A percentile compares a stretch with the other conserved stretches of the same genome.
These are phyloP conservation scores for Trichophyton rubrum DNA, from an alignment of 2,329 filamentous ascomycete genomes.

Conservation along the genomic window DNA sequence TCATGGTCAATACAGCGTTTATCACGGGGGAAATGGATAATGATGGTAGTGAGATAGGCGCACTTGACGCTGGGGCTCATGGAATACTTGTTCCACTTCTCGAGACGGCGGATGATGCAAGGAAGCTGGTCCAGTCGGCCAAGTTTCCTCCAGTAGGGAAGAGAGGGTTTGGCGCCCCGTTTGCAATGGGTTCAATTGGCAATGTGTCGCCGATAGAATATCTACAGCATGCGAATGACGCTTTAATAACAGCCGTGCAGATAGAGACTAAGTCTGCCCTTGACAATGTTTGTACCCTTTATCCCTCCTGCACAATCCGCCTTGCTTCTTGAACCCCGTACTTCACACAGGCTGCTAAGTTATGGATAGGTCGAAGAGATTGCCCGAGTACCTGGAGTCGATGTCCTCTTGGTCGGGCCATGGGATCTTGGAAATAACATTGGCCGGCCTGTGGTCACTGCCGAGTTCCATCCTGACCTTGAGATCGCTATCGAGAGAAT, in stretches of 20 bases:
- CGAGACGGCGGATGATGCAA: conserved; percentile 42
- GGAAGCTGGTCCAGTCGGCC: conserved; percentile 38
- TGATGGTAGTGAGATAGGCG: conserved; percentile 24
- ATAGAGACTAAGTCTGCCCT: conserved; percentile 33
- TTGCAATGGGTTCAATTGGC: conserved; percentile 36
- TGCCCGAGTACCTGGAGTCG: conserved; percentile 41
- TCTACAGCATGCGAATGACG: conserved; percentile 43
- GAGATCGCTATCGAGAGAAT: conserved; percentile 41
- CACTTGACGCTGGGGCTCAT: conserved; percentile 48
- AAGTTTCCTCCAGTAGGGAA: conserved; percentile 45
- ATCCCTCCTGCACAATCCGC: no score
- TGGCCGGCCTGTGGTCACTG: conserved; percentile 38
- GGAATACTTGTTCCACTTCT: conserved; percentile 45
- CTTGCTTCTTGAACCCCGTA: neutral
- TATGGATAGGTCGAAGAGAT: conserved; percentile 34
- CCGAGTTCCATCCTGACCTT: conserved; percentile 38
- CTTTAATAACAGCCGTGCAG: conserved; percentile 39
- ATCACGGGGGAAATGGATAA: no score
- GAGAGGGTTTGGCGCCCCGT: conserved; percentile 46
- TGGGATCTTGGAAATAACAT: conserved; percentile 48
- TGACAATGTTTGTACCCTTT: conserved; percentile 20
- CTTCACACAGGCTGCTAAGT: neutral
- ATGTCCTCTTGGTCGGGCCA: conserved; percentile 43
- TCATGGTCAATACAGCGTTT: no score
- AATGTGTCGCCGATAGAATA: conserved; percentile 34